Conservation (phyloP, 2,329 filamentous ascomycete species). For the Aureobasidium sp. region DNA sequence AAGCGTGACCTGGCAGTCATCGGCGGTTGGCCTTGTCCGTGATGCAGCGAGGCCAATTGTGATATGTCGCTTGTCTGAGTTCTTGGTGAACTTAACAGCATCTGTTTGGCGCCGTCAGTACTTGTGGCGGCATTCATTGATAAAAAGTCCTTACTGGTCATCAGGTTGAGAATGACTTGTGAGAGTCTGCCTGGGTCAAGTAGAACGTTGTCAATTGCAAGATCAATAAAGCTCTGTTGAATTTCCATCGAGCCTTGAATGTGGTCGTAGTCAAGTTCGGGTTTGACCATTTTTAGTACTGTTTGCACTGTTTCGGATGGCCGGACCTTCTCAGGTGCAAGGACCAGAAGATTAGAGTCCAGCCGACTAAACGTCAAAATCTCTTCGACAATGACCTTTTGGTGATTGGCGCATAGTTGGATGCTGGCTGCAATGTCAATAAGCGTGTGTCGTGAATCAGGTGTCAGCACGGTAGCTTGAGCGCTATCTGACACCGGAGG, state of each 20-base stretch:
- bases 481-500: neutral
- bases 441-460: slow-evolving; percentile 4
- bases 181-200: slow-evolving; percentile 32
- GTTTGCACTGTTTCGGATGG: slow-evolving; percentile 27
- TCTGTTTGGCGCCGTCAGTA: slow-evolving; percentile 33
- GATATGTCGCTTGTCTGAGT: slow-evolving; percentile 27
- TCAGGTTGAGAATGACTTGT: slow-evolving; percentile 23
- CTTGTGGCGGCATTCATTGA: slow-evolving; percentile 19
- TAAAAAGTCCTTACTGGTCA: slow-evolving; percentile 21
- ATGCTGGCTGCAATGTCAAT: slow-evolving; percentile 23
- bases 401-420: slow-evolving; percentile 24
- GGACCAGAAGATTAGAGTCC: slow-evolving; percentile 26
- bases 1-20: slow-evolving; percentile 26
- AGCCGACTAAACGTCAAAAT: slow-evolving; percentile 36
- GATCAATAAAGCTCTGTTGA: slow-evolving; percentile 23
- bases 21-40: slow-evolving; percentile 24
- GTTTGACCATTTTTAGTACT: slow-evolving; percentile 32
- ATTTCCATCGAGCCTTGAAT: slow-evolving; percentile 25
- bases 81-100: slow-evolving; percentile 35
- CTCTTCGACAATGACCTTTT: slow-evolving; percentile 32
- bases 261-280: slow-evolving; percentile 29
- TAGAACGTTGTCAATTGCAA: slow-evolving; percentile 27
- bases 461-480: slow-evolving; percentile 11
- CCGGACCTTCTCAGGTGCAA: slow-evolving; percentile 33
- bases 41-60: slow-evolving; percentile 31